Conservation (phyloP, 768 basidiomycete species). For the Phaffia australis region DNA sequence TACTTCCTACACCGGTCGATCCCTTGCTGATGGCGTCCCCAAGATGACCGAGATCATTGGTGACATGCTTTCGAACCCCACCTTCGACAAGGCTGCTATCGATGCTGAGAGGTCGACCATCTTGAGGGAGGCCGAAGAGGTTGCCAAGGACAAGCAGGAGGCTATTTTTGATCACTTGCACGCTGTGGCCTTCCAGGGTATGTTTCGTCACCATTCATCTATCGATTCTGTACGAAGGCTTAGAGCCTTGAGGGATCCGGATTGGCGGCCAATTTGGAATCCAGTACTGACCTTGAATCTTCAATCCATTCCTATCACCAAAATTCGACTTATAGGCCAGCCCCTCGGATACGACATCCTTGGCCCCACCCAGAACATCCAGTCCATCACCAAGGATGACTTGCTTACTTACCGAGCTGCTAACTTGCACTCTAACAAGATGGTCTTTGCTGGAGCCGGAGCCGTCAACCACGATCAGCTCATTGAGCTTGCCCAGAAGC, state of each 20-base stretch:
- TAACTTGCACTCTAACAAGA: conserved; percentile 97
- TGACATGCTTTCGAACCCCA: conserved; percentile 95
- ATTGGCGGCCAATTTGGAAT: neutral
- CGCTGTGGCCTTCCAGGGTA: conserved; percentile 90
- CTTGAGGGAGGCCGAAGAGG: conserved; percentile 93
- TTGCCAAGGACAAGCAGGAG: conserved; percentile 96
- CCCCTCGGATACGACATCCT: conserved; percentile 94
- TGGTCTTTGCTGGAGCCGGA: conserved; percentile 95
- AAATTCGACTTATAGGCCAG: conserved; percentile 52
- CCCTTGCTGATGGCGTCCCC: conserved; percentile 89
- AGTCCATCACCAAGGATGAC: conserved; percentile 86
- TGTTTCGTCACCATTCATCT: too few species aligned
- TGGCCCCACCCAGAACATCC: conserved; percentile 88
- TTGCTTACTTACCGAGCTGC: conserved; percentile 83
- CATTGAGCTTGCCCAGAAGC: conserved; percentile 86
- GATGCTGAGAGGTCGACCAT: conserved; percentile 96
- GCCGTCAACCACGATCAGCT: conserved; percentile 85
- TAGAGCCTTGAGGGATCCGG: neutral
- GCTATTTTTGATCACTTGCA: conserved; percentile 98
- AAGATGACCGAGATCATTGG: conserved; percentile 90
- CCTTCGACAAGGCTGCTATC: conserved; percentile 72
- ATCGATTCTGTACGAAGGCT: too few species aligned
- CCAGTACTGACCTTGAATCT: neutral
- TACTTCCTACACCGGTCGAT: conserved; percentile 98
- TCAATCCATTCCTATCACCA: neutral